phyloP scores from a whole-genome alignment of 371 early-diverging fungal species.

The Apophysomyces elegans region DNA sequence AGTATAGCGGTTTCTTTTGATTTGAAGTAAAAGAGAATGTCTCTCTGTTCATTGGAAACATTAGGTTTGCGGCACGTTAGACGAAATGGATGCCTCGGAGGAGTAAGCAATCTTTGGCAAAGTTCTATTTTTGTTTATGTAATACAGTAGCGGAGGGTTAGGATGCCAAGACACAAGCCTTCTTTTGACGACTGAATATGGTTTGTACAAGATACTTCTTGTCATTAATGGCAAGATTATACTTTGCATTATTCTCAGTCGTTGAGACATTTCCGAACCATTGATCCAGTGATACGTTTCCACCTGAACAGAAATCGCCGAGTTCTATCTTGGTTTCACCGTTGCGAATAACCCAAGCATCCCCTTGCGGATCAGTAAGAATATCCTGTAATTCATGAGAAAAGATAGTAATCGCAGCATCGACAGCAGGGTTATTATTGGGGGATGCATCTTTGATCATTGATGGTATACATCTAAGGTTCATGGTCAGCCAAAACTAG shows the following conservation, averaged over 20 bases:
- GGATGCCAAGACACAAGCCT: constrained; percentile 36
- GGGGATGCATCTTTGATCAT: constrained; percentile 41
- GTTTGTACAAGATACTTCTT: constrained; percentile 54
- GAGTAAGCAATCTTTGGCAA: background rate
- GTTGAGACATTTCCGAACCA: constrained; percentile 39
- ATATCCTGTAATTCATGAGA: constrained; percentile 61
- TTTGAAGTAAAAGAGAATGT: background rate
- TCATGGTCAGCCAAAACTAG: background rate
- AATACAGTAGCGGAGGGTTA: background rate
- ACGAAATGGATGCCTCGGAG: background rate
- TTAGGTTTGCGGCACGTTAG: background rate
- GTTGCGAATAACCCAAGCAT: constrained; percentile 50
- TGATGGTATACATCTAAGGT: constrained; percentile 40
- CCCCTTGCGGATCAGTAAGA: constrained; percentile 51
- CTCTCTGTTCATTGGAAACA: background rate
- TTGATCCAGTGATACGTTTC: constrained; percentile 27
- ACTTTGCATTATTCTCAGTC: constrained; percentile 32
- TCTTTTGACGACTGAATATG: constrained; percentile 39
- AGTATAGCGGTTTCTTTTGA: no score
- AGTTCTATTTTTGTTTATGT: background rate
- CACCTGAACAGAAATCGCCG: constrained; percentile 55
- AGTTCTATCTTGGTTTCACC: constrained; percentile 34
- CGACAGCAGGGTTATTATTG: constrained; percentile 50
- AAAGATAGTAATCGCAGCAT: constrained; percentile 56
- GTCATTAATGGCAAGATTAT: constrained; percentile 42